These are phyloP conservation scores for Triadica sebifera DNA, from an alignment of 345 rosid species.

Conservation along the genomic window DNA sequence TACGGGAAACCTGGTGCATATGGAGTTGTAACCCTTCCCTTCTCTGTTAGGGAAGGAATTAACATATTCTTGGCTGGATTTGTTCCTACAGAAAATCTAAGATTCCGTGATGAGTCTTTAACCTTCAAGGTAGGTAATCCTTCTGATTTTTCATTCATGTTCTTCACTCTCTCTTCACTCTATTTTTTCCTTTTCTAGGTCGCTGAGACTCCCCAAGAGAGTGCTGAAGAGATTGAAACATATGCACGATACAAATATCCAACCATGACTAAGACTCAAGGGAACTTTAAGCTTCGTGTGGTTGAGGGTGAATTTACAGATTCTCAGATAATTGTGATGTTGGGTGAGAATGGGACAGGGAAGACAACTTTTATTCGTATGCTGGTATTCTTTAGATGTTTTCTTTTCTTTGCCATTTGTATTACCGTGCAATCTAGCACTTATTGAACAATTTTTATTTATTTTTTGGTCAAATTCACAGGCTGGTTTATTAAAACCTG, in stretches of 20 bases:
- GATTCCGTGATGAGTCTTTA: slow-evolving; percentile 90
- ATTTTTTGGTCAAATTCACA: slow-evolving; percentile 31
- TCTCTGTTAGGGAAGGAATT: slow-evolving; percentile 96
- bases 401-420: not conserved
- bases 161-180: not conserved
- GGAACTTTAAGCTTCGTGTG: slow-evolving; percentile 73
- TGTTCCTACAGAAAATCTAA: slow-evolving; percentile 91
- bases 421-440: not conserved
- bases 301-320: slow-evolving; percentile 97
- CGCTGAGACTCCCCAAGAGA: slow-evolving; percentile 96
- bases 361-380: slow-evolving; percentile 96
- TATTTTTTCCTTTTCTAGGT: slow-evolving; percentile 51
- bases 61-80: slow-evolving; percentile 95
- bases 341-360: slow-evolving; percentile 99
- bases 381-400: slow-evolving; percentile 61
- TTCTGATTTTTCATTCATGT: not conserved
- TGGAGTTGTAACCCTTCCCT: slow-evolving; percentile 98
- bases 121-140: slow-evolving; percentile 83
- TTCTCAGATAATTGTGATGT: slow-evolving; percentile 95
- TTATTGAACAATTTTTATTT: slow-evolving; percentile 8
- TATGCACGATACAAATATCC: slow-evolving; percentile 96
- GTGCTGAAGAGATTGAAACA: slow-evolving; percentile 82
- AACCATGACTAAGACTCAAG: slow-evolving; percentile 84
- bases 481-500: slow-evolving; percentile 96
- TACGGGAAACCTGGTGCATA: slow-evolving; percentile 98